Evolutionary conservation across 2,329 filamentous ascomycete genomes (phyloP), one percentile per base, ranked within the genome.

Genomic region (Pseudocercospora macadamiae): DNA sequence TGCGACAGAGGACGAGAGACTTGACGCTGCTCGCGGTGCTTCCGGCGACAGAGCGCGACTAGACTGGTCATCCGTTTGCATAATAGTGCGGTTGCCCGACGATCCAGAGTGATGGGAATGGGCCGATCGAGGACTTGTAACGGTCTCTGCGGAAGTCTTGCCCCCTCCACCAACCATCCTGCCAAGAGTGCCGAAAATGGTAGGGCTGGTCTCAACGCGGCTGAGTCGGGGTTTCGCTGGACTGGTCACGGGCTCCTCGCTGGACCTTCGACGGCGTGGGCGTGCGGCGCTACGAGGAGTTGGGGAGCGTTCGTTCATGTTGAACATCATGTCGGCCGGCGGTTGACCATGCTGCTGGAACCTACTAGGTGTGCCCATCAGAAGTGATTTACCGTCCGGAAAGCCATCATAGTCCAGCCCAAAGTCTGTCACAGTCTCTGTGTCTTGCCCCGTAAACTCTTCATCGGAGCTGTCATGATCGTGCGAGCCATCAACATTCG

Each of bases 321-420:
- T 63, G 55, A 66, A 67, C 42, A 68, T 61, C 32, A 66, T 59
- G 39, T 61, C 62, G 7, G 51, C 59, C 9, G 62, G 55, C 14
- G 66, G 63, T 44, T 59, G 63, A n/a, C 60, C 57, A 36, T 68
- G 69, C 42, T 68, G 68, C 30, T 73, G 63, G 52, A 75, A 73
- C 21, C 72, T 68, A 12, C 70, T 73, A 18, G 73, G 72, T 37
- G 72, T 75, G 32, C 72, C 73, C 55, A 62, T 66, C 14, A 67
- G 51, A 47, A 75, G 71, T 9, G 70, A 71, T 39, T 67, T 68
- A 49, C 72, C 72, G 54, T 72, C 69, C 2, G 72, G 71, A 57
- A 70, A 74, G 44, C 61, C 69, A 49, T 68, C 65, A 42, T 70
- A 66, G 37, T 68, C 63, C 21, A 60, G 32, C 21, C 54, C 59